Evolutionary conservation across 2,329 filamentous ascomycete genomes (phyloP), one percentile per base, ranked within the genome.

Genomic region (Ceratocystis papillata): DNA sequence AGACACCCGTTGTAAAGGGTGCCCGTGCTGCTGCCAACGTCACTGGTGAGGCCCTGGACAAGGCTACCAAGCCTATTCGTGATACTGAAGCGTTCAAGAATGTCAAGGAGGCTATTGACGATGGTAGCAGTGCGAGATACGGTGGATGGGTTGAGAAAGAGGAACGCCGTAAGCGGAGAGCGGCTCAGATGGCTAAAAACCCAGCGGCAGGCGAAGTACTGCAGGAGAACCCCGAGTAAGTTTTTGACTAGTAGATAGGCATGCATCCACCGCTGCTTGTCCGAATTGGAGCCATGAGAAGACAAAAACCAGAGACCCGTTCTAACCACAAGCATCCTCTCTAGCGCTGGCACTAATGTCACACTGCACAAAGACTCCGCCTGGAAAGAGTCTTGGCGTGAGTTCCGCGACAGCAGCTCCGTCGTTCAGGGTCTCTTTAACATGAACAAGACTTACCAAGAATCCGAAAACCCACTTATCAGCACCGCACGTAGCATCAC

Each of bases 331-430:
- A 75, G 77, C 73, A 70, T 63, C 46, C 63, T 69, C 50, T 67
- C 33, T 70, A 96, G 94, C 67, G 94, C 94, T 67, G 94, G 94
- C 68, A 96, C 92, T 67, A 95, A 96, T 73, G 80, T 99, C 62
- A 97, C 93, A 0, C 75, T 99, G 0, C 94, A 99, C 81, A 99
- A 99, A 77, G 94, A 99, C 71, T 87, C 94, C 15, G 89, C 89
- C 25, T 97, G 93, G 90, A 96, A 96, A 78, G 93, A 97, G 76
- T 90, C 91, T n/a, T 99, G 94, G 94, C 85, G 87, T 72, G 89
- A 94, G 63, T 99, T 97, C 83, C 87, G 88, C 69, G 94, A 99
- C 75, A 86, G 85, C 70, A 96, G 87, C 77, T 90, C 88, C 71
- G 77, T 96, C 67, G 89, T 96, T 75, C 93, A 96, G 77, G 86